Evolutionary conservation across 306 rosid genomes (phyloP).

Genomic region (Medicago arabica): DNA sequence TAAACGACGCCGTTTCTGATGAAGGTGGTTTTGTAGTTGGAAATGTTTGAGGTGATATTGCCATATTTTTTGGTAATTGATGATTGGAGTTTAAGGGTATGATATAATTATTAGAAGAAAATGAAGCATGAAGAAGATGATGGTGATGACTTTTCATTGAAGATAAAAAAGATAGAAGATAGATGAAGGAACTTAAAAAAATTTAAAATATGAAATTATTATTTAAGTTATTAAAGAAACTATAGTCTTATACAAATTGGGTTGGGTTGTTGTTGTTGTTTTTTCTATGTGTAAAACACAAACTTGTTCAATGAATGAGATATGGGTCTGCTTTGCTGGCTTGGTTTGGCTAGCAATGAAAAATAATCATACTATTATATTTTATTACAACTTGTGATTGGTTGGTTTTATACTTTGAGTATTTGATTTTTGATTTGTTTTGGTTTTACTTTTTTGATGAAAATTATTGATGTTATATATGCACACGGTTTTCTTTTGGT

Average conservation of each 20-base stretch:
- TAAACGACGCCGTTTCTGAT: constrained; percentile 57
- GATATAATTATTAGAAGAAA: not conserved
- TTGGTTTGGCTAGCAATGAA: not conserved
- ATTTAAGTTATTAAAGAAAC: not conserved
- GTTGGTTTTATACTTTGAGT: constrained; percentile 60
- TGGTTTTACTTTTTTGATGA: not conserved
- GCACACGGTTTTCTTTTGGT: constrained; percentile 8
- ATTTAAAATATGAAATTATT: not conserved
- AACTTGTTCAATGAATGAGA: constrained; percentile 20
- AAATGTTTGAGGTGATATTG: constrained; percentile 58
- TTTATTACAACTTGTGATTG: constrained; percentile 35
- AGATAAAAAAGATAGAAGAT: constrained; percentile 1
- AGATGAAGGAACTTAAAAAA: constrained; percentile 19
- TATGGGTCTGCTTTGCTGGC: constrained; percentile 35
- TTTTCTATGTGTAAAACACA: constrained; percentile 29
- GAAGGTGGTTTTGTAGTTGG: constrained; percentile 69
- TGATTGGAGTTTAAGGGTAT: constrained; percentile 9
- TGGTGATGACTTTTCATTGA: constrained; percentile 11
- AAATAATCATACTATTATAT: not conserved
- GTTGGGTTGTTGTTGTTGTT: constrained; percentile 28
- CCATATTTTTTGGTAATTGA: constrained; percentile 49
- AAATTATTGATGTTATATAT: not conserved
- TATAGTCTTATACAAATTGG: constrained; percentile 31
- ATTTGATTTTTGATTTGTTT: not conserved
- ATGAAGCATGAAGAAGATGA: not conserved